Base-by-base conservation (phyloP, 768 basidiomycete species). In the Hygrophoropsis aurantiaca region DNA sequence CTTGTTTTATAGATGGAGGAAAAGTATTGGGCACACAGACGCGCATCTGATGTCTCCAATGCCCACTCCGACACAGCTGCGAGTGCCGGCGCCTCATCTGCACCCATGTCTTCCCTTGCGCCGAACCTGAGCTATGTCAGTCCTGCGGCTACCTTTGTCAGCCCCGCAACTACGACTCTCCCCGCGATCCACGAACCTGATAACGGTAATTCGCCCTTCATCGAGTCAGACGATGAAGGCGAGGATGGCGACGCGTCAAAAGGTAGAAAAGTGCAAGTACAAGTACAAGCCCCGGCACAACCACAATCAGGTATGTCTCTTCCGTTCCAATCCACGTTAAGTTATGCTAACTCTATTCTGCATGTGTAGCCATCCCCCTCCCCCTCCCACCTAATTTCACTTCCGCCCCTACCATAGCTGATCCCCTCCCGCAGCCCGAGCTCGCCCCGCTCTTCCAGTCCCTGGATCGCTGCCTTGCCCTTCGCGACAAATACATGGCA, bases 401-500 rank as follows among this genome's bases (percentile, higher is more conserved):
- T 69, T 67, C 71, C 46, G 48, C 65, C 11, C 51, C 67, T 26
- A 57, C 74, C 35, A 71, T 61, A n/a, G n/a, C n/a, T n/a, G n/a
- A n/a, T n/a, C n/a, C n/a, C n/a, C n/a, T n/a, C n/a, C n/a, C n/a
- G n/a, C n/a, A n/a, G 11, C 65, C 70, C 2, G 84, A 85, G 57
- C 72, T 79, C 43, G 65, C 71, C 10, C 67, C 73, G 7, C 73
- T 92, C 11, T 83, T 88, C 50, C 75, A 83, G 50, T 77, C 85
- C 1, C 81, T 98, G 60, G 82, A 87, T 49, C 82, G 75, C 59
- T 98, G 95, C 61, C 82, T 98, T 39, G 82, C 89, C 44, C 74
- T 98, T 16, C 87, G 97, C 21, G 95, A 98, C 72, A 98, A 97
- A 69, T 99, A 97, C 72, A 94, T 97, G 72, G 54, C 73, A 5